Base-by-base conservation (phyloP, 2,329 filamentous ascomycete species). In the Penicillium sp. region DNA sequence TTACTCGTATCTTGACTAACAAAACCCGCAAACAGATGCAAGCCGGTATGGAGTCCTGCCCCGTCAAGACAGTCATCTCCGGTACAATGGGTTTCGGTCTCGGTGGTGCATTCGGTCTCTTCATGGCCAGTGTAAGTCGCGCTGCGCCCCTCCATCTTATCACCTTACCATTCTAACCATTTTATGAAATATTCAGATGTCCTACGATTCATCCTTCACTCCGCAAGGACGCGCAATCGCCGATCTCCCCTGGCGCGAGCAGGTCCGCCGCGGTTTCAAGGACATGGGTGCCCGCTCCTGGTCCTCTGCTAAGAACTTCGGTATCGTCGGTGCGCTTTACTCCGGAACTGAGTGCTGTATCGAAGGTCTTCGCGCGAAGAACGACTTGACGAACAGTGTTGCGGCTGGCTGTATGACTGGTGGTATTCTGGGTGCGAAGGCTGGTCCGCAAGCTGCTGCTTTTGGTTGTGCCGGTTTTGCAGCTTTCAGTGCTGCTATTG, bases 81-180 rank as follows among this genome's bases (percentile, higher is more conserved):
- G 95, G 93, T 56, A 90, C 89, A 24, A 96, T 96, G 86, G 95
- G 95, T 16, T 97, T 97, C 69, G 95, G 88, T 37, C 88, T 99
- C 64, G 95, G 95, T 61, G 95, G 92, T 69, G 81, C 96, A 44
- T 99, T 99, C 67, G 95, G 95, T 66, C 84, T 98, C 69, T 99
- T 99, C 81, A 99, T 98, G 93, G 91, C 93, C 58, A 95, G 90
- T 70, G 91, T 96, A 87, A 62, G 89, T 81, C 14, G 13, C 19
- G n/a, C 29, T 21, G 10, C 37, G 3, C 19, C 19, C 39, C 3
- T 22, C 19, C 39, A 9, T 19, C 35, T 19, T 13, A 21, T 19
- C 1, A 6, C 19, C 1, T 42, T 1, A 14, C 29, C 10, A 31
- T 31, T 31, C 19, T 42, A 52, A 45, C 29, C n/a, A 26, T 14